phyloP scores from a whole-genome alignment of 352 stramenopile species.

The Phytophthora nicotianae region DNA sequence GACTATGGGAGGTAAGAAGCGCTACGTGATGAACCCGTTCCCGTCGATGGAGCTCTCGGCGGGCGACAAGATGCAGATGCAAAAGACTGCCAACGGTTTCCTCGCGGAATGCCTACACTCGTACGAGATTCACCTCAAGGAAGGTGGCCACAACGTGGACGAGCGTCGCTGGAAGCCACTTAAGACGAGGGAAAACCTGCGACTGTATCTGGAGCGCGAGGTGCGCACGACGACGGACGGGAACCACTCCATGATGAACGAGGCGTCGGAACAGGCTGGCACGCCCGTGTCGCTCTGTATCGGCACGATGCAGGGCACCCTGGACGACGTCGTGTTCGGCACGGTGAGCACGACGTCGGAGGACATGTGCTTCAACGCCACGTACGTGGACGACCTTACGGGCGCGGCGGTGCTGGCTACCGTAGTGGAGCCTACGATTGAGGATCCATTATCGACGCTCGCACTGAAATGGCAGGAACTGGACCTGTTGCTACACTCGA shows the following conservation, averaged over 20 bases:
- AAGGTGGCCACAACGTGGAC: slow-evolving; percentile 33
- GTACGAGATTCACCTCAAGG: slow-evolving; percentile 36
- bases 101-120: slow-evolving; percentile 30
- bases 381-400: slow-evolving; percentile 40
- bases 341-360: slow-evolving; percentile 34
- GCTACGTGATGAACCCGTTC: slow-evolving; percentile 45
- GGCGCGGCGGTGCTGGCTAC: slow-evolving; percentile 31
- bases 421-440: slow-evolving; percentile 32
- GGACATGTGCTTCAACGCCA: slow-evolving; percentile 41
- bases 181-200: slow-evolving; percentile 39
- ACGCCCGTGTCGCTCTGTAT: slow-evolving; percentile 37
- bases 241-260: slow-evolving; percentile 33
- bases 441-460: slow-evolving; percentile 38
- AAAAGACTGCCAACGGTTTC: slow-evolving; percentile 35
- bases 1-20: slow-evolving; percentile 34
- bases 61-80: slow-evolving; percentile 37
- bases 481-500: slow-evolving; percentile 31
- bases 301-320: slow-evolving; percentile 39
- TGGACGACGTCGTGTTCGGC: slow-evolving; percentile 48
- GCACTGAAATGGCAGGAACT: slow-evolving; percentile 44
- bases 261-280: slow-evolving; percentile 35
- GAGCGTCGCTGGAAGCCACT: slow-evolving; percentile 50
- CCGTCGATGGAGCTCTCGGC: slow-evolving; percentile 39
- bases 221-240: slow-evolving; percentile 38
- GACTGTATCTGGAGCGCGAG: slow-evolving; percentile 37